Base-by-base conservation (phyloP, 345 rosid genomes). In the Sonneratia alba region DNA sequence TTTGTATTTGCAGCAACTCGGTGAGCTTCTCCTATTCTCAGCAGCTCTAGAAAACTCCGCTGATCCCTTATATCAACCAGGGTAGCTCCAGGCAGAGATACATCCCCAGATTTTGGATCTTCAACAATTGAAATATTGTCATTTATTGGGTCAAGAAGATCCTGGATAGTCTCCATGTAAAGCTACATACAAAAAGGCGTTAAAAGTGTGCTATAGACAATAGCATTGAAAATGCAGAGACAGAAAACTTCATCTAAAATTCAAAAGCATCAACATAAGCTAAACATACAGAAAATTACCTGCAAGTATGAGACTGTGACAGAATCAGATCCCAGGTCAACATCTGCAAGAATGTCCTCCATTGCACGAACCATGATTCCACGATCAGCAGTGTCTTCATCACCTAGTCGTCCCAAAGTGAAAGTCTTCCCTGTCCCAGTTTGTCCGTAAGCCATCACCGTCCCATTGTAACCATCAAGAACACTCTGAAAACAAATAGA, bases 391-490 rank as follows among this genome's bases (percentile, higher is more conserved):
- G 85, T 84, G 79, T 91, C 98, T 87, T 95, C 97, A 48, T 89
- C 98, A 36, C 98, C 98, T 75, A 95, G 81, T 75, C 81, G 84
- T 66, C 98, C 99, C 55, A 95, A 90, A 55, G 99, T 95, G 77
- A 90, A 91, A 64, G 99, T 95, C 77, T 95, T 95, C 10, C 99
- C 99, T 0, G 99, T 95, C 72, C 99, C 99, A 19, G 99, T 95
- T 82, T 95, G 99, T 59, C 99, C 99, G 81, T 95, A 95, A 65
- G 99, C 98, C 99, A 95, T 92, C 38, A 95, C 90, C 21, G 98
- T 90, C 63, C 99, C 99, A 73, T 95, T 95, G 84, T 95, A 95
- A 70, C 99, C 99, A 84, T 87, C 98, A 73, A 95, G 84, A 78
- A 92, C 99, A 81, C 99, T 89, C 99, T 95, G 74, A 66, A 71